Conservation (phyloP, 345 rosid genomes). For the Cardamine chenopodiifolia region DNA sequence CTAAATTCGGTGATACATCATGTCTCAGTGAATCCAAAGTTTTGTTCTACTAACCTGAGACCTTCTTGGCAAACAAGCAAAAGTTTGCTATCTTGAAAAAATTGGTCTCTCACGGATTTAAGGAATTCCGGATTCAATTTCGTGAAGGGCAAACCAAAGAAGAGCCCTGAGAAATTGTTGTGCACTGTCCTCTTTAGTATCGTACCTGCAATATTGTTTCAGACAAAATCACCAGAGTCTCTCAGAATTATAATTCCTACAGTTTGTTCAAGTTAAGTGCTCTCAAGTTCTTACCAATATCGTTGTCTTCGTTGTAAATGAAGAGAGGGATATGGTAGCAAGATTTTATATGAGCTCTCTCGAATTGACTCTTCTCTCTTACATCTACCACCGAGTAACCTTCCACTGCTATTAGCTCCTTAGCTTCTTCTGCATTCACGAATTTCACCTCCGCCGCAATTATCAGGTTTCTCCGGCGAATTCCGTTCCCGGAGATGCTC, state of each 20-base stretch:
- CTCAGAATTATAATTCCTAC: neutral
- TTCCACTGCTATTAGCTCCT: slow-evolving; percentile 58
- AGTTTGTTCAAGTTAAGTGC: neutral
- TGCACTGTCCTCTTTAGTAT: slow-evolving; percentile 79
- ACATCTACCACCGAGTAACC: slow-evolving; percentile 77
- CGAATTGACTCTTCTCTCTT: slow-evolving; percentile 72
- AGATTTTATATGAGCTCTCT: slow-evolving; percentile 82
- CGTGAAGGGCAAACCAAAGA: slow-evolving; percentile 85
- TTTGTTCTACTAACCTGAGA: slow-evolving; percentile 60
- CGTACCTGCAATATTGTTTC: slow-evolving; percentile 56
- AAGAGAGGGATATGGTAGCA: slow-evolving; percentile 85
- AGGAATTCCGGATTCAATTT: slow-evolving; percentile 78
- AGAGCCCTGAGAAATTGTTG: slow-evolving; percentile 89
- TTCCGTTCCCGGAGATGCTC: slow-evolving; percentile 41
- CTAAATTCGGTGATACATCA: neutral
- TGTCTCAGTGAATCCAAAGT: slow-evolving; percentile 23
- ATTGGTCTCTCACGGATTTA: slow-evolving; percentile 57
- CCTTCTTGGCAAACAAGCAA: slow-evolving; percentile 95
- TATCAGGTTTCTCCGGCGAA: slow-evolving; percentile 47
- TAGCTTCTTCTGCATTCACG: slow-evolving; percentile 84
- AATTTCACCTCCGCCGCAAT: slow-evolving; percentile 77
- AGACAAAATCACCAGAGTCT: slow-evolving; percentile 12
- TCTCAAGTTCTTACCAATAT: slow-evolving; percentile 53
- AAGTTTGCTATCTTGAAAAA: slow-evolving; percentile 71
- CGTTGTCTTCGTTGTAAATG: slow-evolving; percentile 80